phyloP scores from a whole-genome alignment of 352 stramenopile genomes.

The Globisporangium alternatum region DNA sequence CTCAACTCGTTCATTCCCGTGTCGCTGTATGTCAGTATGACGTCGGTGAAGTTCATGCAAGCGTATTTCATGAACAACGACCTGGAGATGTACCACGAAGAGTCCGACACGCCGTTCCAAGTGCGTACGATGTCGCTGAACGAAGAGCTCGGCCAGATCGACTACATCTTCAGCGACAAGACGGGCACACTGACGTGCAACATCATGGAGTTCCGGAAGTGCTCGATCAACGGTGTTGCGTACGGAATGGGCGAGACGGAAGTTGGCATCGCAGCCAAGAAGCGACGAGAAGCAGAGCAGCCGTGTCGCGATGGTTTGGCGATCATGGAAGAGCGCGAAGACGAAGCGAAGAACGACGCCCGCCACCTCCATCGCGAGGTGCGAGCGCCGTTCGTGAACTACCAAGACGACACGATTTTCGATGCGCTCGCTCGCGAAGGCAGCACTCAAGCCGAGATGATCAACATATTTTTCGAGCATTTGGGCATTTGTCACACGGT shows the following conservation, averaged over 20 bases:
- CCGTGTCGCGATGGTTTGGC: not conserved
- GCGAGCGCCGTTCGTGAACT: constrained; percentile 83
- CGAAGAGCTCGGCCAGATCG: constrained; percentile 92
- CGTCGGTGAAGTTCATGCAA: constrained; percentile 92
- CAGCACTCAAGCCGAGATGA: constrained; percentile 41
- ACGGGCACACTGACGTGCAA: constrained; percentile 95
- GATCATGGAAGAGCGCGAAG: constrained; percentile 9
- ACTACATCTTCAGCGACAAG: constrained; percentile 94
- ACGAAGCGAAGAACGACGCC: constrained; percentile 26
- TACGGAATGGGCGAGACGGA: constrained; percentile 91
- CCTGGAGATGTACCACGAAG: constrained; percentile 91
- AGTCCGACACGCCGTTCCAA: constrained; percentile 91
- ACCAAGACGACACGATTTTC: constrained; percentile 81
- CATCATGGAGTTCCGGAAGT: constrained; percentile 97
- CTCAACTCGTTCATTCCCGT: constrained; percentile 95
- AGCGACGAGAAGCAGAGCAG: constrained; percentile 48
- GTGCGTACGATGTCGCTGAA: constrained; percentile 92
- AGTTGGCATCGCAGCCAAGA: constrained; percentile 72
- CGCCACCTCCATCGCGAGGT: constrained; percentile 49
- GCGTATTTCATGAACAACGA: constrained; percentile 91
- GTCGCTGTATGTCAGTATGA: constrained; percentile 94
- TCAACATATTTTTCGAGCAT: constrained; percentile 83
- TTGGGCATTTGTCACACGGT: constrained; percentile 95
- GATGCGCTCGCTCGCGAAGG: constrained; percentile 42
- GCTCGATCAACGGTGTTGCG: constrained; percentile 90